Percentiles rank a stretch among this genome's conserved stretches.
phyloP scores from a whole-genome alignment of 2,329 filamentous ascomycete genomes.

The Coniochaeta hoffmannii region DNA sequence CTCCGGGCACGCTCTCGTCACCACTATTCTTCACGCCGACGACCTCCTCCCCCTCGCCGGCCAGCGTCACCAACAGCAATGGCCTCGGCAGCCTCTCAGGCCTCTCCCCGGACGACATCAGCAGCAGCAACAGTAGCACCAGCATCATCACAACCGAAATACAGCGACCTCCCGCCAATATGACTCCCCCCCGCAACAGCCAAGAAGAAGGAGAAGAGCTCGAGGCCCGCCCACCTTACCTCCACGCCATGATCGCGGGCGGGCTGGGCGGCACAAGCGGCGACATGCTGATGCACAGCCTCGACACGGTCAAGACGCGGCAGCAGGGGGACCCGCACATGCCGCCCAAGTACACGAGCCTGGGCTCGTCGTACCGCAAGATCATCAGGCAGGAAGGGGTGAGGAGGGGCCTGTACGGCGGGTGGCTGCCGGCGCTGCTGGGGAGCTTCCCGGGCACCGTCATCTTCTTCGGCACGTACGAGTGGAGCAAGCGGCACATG shows the following conservation, averaged over 20 bases:
- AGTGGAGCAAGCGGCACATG: constrained; percentile 86
- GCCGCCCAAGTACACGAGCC: constrained; percentile 84
- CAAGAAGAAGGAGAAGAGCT: constrained; percentile 33
- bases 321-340: constrained; percentile 94
- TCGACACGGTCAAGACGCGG: constrained; percentile 96
- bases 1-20: not conserved
- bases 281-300: constrained; percentile 96
- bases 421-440: constrained; percentile 83
- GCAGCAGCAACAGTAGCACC: no score
- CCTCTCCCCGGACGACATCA: constrained; percentile 6
- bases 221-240: constrained; percentile 53
- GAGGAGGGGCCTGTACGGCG: constrained; percentile 78
- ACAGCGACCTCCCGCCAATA: constrained; percentile 21
- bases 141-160: constrained; percentile 10
- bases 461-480: constrained; percentile 93
- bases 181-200: constrained; percentile 15
- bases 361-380: constrained; percentile 84
- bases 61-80: not conserved
- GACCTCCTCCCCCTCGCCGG: not conserved
- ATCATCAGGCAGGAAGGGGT: constrained; percentile 92
- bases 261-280: constrained; percentile 88
- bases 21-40: not conserved
- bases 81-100: not conserved
- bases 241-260: constrained; percentile 91
- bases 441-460: constrained; percentile 92